Evolutionary conservation across 192 early-diverging fungal genomes (phyloP).

Genomic region (Coemansia aciculifera): DNA sequence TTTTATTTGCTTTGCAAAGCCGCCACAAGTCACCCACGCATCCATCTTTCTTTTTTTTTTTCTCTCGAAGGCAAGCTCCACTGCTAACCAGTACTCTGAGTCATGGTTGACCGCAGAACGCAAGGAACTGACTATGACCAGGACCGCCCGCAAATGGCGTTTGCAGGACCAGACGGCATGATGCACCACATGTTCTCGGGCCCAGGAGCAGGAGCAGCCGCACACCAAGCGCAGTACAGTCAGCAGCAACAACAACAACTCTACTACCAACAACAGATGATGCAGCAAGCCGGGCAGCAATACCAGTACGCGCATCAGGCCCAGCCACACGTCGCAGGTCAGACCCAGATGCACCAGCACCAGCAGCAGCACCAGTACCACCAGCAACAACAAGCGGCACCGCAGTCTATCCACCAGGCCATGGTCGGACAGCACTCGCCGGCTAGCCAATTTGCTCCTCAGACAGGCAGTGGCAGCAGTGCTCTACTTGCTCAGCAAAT

Average conservation of each 20-base stretch:
- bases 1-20: slow-evolving; percentile 5
- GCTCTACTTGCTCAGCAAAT: slow-evolving; percentile 42
- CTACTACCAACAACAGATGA: slow-evolving; percentile 11
- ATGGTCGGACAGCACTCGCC: slow-evolving; percentile 26
- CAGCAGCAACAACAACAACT: slow-evolving; percentile 23
- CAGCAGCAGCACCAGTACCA: slow-evolving; percentile 21
- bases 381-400: slow-evolving; percentile 14
- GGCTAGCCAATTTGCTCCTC: slow-evolving; percentile 16
- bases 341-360: slow-evolving; percentile 23
- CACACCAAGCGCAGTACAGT: slow-evolving; percentile 16
- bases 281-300: slow-evolving; percentile 12
- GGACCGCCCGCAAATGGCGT: slow-evolving; percentile 22
- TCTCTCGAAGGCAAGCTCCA: too few species aligned
- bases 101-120: slow-evolving; percentile 42
- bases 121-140: slow-evolving; percentile 51
- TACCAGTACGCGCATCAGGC: slow-evolving; percentile 35
- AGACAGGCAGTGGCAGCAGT: slow-evolving; percentile 19
- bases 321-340: slow-evolving; percentile 14
- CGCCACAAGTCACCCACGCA: background rate
- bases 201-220: slow-evolving; percentile 15
- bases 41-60: slow-evolving; percentile 4
- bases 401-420: slow-evolving; percentile 39
- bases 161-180: slow-evolving; percentile 27
- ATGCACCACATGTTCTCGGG: slow-evolving; percentile 52
- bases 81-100: background rate